Evolutionary conservation across 177 flowering plant genomes (phyloP), one percentile per base, ranked within the genome.

Genomic region (Vitis hybrid): DNA sequence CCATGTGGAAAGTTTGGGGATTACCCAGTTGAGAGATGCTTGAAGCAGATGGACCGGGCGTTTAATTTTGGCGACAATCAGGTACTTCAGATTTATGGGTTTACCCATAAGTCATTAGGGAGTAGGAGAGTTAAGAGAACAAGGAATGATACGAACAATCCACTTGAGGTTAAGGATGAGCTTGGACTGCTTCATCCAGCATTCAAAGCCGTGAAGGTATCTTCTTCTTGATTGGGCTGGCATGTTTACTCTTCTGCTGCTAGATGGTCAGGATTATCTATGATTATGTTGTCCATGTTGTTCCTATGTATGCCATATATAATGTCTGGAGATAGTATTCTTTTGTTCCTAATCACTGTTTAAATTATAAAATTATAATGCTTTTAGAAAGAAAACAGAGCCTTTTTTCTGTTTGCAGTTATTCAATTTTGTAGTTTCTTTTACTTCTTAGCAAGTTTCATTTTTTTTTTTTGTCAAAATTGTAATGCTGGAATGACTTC

Each of bases 41-140:
- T 82, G 70, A 78, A 67, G 71, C 78, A 74, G 52, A 82, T 84
- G 86, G 87, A 84, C 26, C 63, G 87, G 20, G 87, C 85, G 2
- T 84, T 78, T 31, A 78, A 80, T 59, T 80, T 84, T 60, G 86
- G 78, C 2, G 86, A 85, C 31, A 77, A 81, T 74, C 84, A 83
- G 79, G 59, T 85, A 10, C 72, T 82, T 61, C 68, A 78, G 70
- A 68, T 68, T 45, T 84, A 82, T 73, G 85, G 85, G 0, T 80
- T 78, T 39, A 71, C 76, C 1, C 84, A 82, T 50, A 73, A 70
- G 20, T 71, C 82, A 12, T 65, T 82, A 19, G 67, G 50, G 31
- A 80, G 79, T 45, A 64, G 72, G 14, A 50, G 74, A 34, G 79
- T 82, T 10, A 82, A 74, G 72, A 80, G 78, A 67, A 74, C 71